Percentiles rank a stretch among this genome's conserved stretches.
phyloP scores from a whole-genome alignment of 2,329 filamentous ascomycete species.

The Microcyclosporella mali region DNA sequence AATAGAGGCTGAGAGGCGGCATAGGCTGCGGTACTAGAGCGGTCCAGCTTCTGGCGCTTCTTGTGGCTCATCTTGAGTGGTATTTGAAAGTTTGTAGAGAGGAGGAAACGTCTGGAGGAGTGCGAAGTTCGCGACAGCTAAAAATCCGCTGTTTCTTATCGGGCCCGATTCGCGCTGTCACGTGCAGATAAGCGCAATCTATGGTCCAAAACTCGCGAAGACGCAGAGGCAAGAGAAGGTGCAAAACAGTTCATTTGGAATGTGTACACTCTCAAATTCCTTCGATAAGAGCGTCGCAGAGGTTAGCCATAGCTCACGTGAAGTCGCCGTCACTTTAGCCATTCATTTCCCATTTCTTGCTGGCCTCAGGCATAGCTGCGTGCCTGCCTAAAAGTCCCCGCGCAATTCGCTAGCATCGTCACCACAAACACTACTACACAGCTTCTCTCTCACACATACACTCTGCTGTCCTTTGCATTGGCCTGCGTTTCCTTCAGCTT shows the following conservation, averaged over 20 bases:
- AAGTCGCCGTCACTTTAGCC: not conserved
- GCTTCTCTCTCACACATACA: not conserved
- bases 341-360: not conserved
- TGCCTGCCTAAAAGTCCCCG: not conserved
- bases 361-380: not conserved
- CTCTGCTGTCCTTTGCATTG: not conserved
- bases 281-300: too few relatives aligned
- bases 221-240: too few relatives aligned
- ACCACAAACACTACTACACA: not conserved
- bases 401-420: too few relatives aligned
- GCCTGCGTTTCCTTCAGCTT: not conserved
- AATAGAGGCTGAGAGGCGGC: constrained; percentile 28
- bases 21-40: constrained; percentile 22
- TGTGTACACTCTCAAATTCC: too few relatives aligned
- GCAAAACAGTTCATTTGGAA: too few relatives aligned
- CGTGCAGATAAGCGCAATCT: too few relatives aligned
- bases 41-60: constrained; percentile 14
- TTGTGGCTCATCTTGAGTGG: constrained; percentile 12
- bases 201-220: too few relatives aligned
- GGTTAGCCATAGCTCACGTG: too few relatives aligned
- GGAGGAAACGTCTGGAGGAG: too few relatives aligned
- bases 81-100: not conserved
- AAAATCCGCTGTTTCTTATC: too few relatives aligned
- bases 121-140: too few relatives aligned
- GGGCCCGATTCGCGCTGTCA: too few relatives aligned